Base-by-base conservation (phyloP, 805 yeast species). In the Yarrowia osloensis region DNA sequence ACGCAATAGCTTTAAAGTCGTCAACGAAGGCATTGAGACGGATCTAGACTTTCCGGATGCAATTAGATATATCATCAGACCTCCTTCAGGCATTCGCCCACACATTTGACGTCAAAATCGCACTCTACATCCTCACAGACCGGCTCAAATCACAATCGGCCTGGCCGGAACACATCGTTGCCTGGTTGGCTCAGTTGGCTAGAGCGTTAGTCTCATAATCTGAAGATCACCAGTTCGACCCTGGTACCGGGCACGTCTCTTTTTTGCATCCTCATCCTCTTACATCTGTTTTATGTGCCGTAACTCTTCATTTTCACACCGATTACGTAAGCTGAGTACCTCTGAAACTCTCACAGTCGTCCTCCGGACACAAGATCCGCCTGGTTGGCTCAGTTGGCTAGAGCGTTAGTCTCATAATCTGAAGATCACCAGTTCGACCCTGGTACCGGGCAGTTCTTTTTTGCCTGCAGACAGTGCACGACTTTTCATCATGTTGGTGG, bases 191-290 rank as follows among this genome's bases (percentile, higher is more conserved):
- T 54, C 61, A 54, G 61, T 54, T 54, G 61, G 61, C 24, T 54
- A 54, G 61, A 54, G 61, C 61, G 61, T 54, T 54, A 54, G 61
- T 54, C 61, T 54, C 61, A 54, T 54, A 54, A 54, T 54, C 61
- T 54, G 61, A 54, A 54, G 61, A 54, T 54, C 61, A 54, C 61
- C 61, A 54, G 61, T 54, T 54, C 61, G 61, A 54, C 44, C 61
- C 61, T 54, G 61, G 61, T 54, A 54, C 61, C 61, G 61, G 61
- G 61, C 61, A 54, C 24, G 31, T 35, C 3, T 35, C 21, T 52
- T 54, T 54, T 35, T 24, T 35, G 21, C 6, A 13, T 13, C 44
- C 15, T 4, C 26, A 11, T 19, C 8, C n/a, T 22, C 47, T 22
- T 24, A 24, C 49, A 24, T 19, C 21, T 40, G 46, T 2, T 37